These are phyloP conservation scores for Artemisia argyi DNA, from an alignment of 129 eudicot species.

Conservation along the genomic window DNA sequence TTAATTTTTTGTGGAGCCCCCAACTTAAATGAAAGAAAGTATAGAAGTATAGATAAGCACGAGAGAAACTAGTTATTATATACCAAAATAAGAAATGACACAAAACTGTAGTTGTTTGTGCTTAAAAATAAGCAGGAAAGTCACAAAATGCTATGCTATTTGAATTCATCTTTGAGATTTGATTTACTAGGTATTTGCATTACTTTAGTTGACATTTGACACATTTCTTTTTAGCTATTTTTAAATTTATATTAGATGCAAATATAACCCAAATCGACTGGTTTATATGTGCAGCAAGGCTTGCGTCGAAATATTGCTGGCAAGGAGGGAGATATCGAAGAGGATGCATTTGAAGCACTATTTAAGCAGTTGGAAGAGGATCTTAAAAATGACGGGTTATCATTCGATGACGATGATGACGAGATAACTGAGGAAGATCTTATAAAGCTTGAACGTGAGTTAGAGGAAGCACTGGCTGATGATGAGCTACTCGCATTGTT, in stretches of 20 bases:
- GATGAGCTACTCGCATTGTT: conserved; percentile 53
- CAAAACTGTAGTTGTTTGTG: too few species aligned
- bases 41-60: too few species aligned
- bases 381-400: conserved; percentile 65
- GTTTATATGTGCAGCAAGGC: conserved; percentile 40
- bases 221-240: neutral
- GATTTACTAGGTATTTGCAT: too few species aligned
- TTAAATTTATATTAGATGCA: neutral
- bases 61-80: too few species aligned
- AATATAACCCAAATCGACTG: neutral
- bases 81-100: too few species aligned
- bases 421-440: conserved; percentile 89
- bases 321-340: conserved; percentile 64
- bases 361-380: conserved; percentile 87
- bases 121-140: too few species aligned
- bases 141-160: too few species aligned
- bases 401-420: conserved; percentile 61
- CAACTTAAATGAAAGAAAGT: too few species aligned
- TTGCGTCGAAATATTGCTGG: conserved; percentile 27
- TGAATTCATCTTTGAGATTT: too few species aligned
- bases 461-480: conserved; percentile 77
- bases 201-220: too few species aligned
- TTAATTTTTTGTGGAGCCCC: too few species aligned
- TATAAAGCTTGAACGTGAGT: conserved; percentile 75
- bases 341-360: conserved; percentile 92